Evolutionary conservation across 768 basidiomycete species (phyloP), one percentile per base, ranked within the genome.

Genomic region (Cystobasidiopsis lactophilus): DNA sequence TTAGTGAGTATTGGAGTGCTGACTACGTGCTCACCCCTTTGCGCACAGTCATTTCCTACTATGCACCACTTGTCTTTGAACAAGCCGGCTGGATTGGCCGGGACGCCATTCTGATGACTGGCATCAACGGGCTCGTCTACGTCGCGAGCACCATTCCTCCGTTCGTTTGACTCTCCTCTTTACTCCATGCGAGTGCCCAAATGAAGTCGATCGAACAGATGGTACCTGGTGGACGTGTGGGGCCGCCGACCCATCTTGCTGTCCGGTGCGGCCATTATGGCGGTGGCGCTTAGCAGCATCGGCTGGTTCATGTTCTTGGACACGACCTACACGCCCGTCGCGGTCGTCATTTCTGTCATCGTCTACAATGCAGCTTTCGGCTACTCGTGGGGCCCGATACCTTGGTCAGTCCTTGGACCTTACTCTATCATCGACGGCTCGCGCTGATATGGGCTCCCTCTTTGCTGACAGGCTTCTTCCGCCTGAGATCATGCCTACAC

Each of bases 291-390:
- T 14, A 74, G 75, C 13, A 71, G 81, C 21, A 85, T 82, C 2
- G 89, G 88, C 16, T 88, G 79, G 77, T 93, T 82, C 78, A 83
- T 93, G 76, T 83, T 82, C 62, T 74, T 93, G 33, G 85, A 91
- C 63, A 75, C 85, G 30, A 73, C 82, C 1, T 73, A 75, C 57
- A 93, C 89, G 2, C 84, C 89, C 0, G 75, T 77, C 48, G 85
- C 80, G 24, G 89, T 93, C 9, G 88, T 95, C 2, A 63, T 74
- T 2, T 86, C 81, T 58, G 88, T 96, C 3, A 79, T 96, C 51
- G 70, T 86, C 41, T 95, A 80, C 74, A 95, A 96, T 57, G 85
- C 86, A 30, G 82, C 81, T 16, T 91, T 91, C 63, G 89, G 89
- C 18, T 86, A 80, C 63, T 84, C 80, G 75, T 77, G 62, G 59